Evolutionary conservation across 768 basidiomycete genomes (phyloP), one percentile per base, ranked within the genome.

Genomic region (Thelephora ganbajun): DNA sequence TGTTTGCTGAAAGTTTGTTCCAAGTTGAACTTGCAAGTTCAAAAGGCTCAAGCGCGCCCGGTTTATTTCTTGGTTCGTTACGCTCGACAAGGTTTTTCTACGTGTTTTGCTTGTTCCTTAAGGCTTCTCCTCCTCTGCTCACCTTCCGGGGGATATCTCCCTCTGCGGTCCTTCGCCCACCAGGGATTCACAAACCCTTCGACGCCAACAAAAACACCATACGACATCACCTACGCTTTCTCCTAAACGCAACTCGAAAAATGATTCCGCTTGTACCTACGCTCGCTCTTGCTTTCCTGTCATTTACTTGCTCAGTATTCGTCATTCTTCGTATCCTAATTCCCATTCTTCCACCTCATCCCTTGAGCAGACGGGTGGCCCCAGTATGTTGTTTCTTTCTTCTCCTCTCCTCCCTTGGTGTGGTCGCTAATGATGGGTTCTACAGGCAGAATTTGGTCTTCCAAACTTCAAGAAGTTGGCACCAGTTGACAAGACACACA

Each of bases 291-390:
- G 75, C 76, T 63, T 72, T 86, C 59, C 50, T 82, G 55, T 85
- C 84, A 47, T 82, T 86, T 67, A 60, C 77, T 58, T 73, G 72
- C 59, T 85, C 84, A 42, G 79, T 72, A 57, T 85, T 83, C 57
- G 72, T 84, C 56, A 75, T 87, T 64, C 75, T 85, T 58, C 79
- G 80, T 60, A 80, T 83, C 60, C 59, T 85, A 57, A 69, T 84
- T 59, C 81, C 84, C 50, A 78, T 85, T 60, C 61, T 87, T 48
- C 83, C 83, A 22, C 81, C 82, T 45, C 73, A 77, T 54, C 79
- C 80, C 22, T 67, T 84, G 60, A 83, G 80, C 62, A 74, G 75
- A 67, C 78, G 79, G 57, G 80, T 83, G 58, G 71, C 77, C 60
- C 82, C 83, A 46, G 83, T 85, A 57, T 51, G 78, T 69, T 36